Evolutionary conservation across 805 yeast genomes (phyloP), one percentile per base, ranked within the genome.

Genomic region (Nakazawaea ernobii): DNA sequence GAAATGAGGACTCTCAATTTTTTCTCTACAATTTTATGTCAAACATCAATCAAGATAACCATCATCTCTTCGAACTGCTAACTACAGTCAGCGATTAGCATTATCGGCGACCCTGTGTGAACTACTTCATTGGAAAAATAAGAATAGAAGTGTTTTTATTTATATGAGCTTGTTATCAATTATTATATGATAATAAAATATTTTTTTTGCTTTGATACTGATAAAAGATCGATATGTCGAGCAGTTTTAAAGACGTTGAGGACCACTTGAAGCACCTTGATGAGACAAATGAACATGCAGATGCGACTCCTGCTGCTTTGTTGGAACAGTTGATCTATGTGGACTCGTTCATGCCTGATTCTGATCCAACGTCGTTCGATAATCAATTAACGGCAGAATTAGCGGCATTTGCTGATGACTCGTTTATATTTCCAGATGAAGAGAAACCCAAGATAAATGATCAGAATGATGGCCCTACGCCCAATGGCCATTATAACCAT

Each of bases 351-450:
- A 77, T 86, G 70, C 80, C 80, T 6, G 77, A 74, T 32, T 65
- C 40, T 28, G 50, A 53, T 36, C 67, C 66, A 6, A 54, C 63
- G 8, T 66, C 67, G 35, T 66, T 76, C 27, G 82, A 77, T 53
- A 80, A 76, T 51, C 74, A 77, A 44, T 55, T 77, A 26, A 74
- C 80, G 6, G 79, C 77, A 14, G 94, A 86, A 58, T 71, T 86
- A 52, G 86, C 88, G 14, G 91, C 90, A 1, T 86, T 86, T 72
- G 92, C 91, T 0, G 91, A 85, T 56, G 91, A 84, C 50, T 75
- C 87, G 2, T 86, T 86, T 54, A 76, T 86, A 2, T 86, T 86
- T 59, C 89, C 92, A 1, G 94, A 86, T 59, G 94, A 86, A 58
- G 92, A 85, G 32, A 84, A 84, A 59, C 83, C 84, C 1, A 72